phyloP scores from a whole-genome alignment of 495 filamentous ascomycete genomes.

The Massariosphaeria phaeospora region DNA sequence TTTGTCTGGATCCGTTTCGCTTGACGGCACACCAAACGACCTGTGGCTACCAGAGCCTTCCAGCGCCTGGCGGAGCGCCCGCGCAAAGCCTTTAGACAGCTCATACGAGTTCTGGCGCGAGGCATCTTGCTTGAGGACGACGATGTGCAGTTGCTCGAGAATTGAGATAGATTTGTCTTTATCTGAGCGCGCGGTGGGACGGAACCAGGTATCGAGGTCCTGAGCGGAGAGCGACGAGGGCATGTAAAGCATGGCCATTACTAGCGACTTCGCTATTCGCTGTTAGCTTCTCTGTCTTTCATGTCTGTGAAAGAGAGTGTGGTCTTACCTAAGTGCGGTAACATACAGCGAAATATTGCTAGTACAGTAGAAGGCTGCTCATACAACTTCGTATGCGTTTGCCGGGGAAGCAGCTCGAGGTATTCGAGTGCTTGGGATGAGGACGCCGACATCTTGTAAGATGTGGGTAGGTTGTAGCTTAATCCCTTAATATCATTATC shows the following conservation, averaged over 20 bases:
- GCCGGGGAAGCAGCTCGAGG: conserved; percentile 81
- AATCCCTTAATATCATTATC: conserved; percentile 43
- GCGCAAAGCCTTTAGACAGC: conserved; percentile 69
- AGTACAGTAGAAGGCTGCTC: conserved; percentile 92
- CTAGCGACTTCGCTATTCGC: conserved; percentile 78
- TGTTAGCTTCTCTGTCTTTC: too few relatives aligned
- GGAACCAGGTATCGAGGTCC: conserved; percentile 81
- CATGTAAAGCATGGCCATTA: conserved; percentile 89
- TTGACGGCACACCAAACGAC: conserved; percentile 82
- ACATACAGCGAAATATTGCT: conserved; percentile 95
- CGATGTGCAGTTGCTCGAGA: conserved; percentile 76
- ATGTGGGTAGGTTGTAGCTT: conserved; percentile 30
- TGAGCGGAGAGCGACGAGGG: conserved; percentile 65
- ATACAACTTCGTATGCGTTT: conserved; percentile 84
- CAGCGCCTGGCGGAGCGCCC: conserved; percentile 73
- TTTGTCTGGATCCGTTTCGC: conserved; percentile 50
- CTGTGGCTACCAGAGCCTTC: conserved; percentile 79
- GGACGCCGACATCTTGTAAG: conserved; percentile 62
- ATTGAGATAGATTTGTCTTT: conserved; percentile 77
- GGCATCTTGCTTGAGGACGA: conserved; percentile 54
- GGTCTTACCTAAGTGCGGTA: conserved; percentile 77
- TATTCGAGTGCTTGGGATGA: conserved; percentile 70
- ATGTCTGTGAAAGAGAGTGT: too few relatives aligned
- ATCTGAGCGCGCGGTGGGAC: conserved; percentile 57
- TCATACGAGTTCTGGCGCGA: conserved; percentile 60